Evolutionary conservation across 2,329 filamentous ascomycete species (phyloP).

Genomic region (Ophiostoma himal-ulmi): DNA sequence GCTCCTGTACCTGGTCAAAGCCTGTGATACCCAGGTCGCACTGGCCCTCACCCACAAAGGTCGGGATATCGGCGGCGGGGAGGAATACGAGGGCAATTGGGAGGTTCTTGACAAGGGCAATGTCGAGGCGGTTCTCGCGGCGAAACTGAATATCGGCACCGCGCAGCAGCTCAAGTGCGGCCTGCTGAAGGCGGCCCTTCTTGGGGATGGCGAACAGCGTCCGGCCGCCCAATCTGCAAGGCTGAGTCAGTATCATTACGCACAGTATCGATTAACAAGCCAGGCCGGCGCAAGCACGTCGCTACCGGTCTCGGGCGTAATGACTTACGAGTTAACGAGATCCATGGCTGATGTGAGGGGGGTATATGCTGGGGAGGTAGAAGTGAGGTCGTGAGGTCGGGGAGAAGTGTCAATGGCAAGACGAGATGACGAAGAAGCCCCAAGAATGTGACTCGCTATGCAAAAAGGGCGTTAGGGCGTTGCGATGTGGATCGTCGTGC

Average conservation of each 20-base stretch:
- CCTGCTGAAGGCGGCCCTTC: conserved; percentile 90
- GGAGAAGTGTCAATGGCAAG: conserved; percentile 14
- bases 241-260: neutral
- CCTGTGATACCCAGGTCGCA: conserved; percentile 92
- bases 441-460: conserved; percentile 1
- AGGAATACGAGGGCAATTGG: conserved; percentile 95
- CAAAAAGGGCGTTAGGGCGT: neutral
- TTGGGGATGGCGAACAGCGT: conserved; percentile 97
- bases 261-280: conserved; percentile 11
- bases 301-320: conserved; percentile 13
- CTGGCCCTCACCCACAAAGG: conserved; percentile 89
- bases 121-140: conserved; percentile 90
- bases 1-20: conserved; percentile 84
- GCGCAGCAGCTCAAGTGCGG: conserved; percentile 81
- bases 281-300: neutral
- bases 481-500: conserved; percentile 6
- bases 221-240: conserved; percentile 76
- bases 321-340: conserved; percentile 49
- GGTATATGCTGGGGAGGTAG: neutral
- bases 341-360: conserved; percentile 38
- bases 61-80: conserved; percentile 93
- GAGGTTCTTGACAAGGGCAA: conserved; percentile 94
- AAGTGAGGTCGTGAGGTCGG: neutral
- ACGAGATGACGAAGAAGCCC: neutral
- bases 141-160: conserved; percentile 96